Evolutionary conservation across 805 yeast species (phyloP).

Genomic region (Diddensiella santjacobensis): DNA sequence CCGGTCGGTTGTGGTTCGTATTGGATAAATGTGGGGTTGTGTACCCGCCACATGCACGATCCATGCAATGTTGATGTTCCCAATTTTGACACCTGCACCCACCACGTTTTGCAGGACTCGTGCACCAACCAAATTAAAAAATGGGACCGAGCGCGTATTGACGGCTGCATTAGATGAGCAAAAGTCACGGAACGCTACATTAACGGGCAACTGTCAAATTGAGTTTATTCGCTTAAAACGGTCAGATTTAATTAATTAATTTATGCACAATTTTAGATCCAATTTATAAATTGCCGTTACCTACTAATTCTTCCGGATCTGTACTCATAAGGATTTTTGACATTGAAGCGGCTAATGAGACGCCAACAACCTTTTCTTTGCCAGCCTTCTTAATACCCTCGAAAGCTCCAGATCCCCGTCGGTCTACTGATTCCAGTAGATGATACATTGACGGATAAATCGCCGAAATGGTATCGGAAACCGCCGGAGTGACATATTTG

Average conservation of each 20-base stretch:
- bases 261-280: not conserved
- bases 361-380: slow-evolving; percentile 12
- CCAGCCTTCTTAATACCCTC: slow-evolving; percentile 7
- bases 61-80: too few relatives aligned
- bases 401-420: slow-evolving; percentile 16
- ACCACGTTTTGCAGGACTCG: not conserved
- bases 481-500: slow-evolving; percentile 23
- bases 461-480: slow-evolving; percentile 14
- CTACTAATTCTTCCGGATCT: slow-evolving; percentile 16
- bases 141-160: too few relatives aligned
- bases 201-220: too few relatives aligned
- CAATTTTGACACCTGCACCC: not conserved
- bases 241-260: not conserved
- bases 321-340: slow-evolving; percentile 9
- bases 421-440: slow-evolving; percentile 10
- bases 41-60: too few relatives aligned
- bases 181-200: too few relatives aligned
- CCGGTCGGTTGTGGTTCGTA: too few relatives aligned
- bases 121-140: not conserved
- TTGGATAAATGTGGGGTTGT: too few relatives aligned
- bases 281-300: too few relatives aligned
- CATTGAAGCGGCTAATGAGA: slow-evolving; percentile 13
- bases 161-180: too few relatives aligned
- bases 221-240: too few relatives aligned
- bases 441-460: slow-evolving; percentile 15